Evolutionary conservation across 495 filamentous ascomycete species (phyloP).

Genomic region (Aspergillus steynii): DNA sequence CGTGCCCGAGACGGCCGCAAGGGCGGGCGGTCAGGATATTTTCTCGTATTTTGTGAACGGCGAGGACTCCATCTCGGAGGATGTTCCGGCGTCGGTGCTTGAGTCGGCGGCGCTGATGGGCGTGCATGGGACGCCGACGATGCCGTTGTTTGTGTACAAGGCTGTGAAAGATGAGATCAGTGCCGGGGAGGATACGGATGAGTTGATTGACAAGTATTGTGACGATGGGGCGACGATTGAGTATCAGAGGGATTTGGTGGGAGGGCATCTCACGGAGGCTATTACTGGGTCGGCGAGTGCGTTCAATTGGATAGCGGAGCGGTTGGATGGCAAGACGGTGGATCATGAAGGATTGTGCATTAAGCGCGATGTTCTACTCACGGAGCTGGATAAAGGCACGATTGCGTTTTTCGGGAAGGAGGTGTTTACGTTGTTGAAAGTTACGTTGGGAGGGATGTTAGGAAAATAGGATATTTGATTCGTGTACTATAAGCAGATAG

Average conservation of each 20-base stretch:
- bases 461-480: not conserved
- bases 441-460: slow-evolving; percentile 12
- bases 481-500: too few species aligned
- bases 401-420: slow-evolving; percentile 11
- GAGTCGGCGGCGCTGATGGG: slow-evolving; percentile 23
- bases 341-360: slow-evolving; percentile 10
- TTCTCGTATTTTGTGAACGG: slow-evolving; percentile 18
- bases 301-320: slow-evolving; percentile 3
- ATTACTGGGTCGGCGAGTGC: slow-evolving; percentile 9
- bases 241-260: slow-evolving; percentile 11
- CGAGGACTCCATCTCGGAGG: slow-evolving; percentile 8
- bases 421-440: slow-evolving; percentile 16
- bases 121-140: slow-evolving; percentile 31
- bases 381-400: slow-evolving; percentile 10
- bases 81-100: slow-evolving; percentile 15
- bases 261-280: slow-evolving; percentile 6
- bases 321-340: slow-evolving; percentile 9
- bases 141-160: slow-evolving; percentile 54
- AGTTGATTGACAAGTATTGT: slow-evolving; percentile 41
- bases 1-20: not conserved
- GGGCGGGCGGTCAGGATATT: slow-evolving; percentile 9
- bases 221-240: slow-evolving; percentile 10
- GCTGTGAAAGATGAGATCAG: slow-evolving; percentile 48
- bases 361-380: slow-evolving; percentile 15
- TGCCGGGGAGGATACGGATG: slow-evolving; percentile 42